These are phyloP conservation scores for Lolium multiflorum DNA, from an alignment of 176 grass and related monocot species.

Conservation along the genomic window DNA sequence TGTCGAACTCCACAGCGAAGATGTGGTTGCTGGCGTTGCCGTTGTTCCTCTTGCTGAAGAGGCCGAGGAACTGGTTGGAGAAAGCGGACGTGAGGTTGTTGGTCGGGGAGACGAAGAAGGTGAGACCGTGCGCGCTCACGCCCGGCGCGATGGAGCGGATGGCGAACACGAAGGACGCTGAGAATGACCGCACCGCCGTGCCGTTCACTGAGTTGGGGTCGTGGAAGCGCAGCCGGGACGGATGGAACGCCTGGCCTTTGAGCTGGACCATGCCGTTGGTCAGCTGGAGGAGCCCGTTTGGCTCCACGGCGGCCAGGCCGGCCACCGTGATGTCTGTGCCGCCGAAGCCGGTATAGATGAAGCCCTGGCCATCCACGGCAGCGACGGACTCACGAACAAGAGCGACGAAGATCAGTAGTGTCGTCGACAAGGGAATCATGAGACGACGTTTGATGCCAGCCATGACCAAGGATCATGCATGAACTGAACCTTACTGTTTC, in stretches of 20 bases:
- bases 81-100: not conserved
- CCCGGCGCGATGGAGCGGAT: not conserved
- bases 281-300: not conserved
- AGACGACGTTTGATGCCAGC: not conserved
- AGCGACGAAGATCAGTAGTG: not conserved
- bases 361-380: not conserved
- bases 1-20: constrained; percentile 29
- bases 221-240: not conserved
- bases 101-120: constrained; percentile 6
- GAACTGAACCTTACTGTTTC: not conserved
- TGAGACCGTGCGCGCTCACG: not conserved
- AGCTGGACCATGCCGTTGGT: not conserved
- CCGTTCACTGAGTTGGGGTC: not conserved
- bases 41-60: constrained; percentile 5
- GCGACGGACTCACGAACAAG: not conserved
- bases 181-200: constrained; percentile 26
- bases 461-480: not conserved
- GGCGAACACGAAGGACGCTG: not conserved
- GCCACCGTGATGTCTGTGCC: not conserved
- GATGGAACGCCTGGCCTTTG: constrained; percentile 28
- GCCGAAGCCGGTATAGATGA: constrained; percentile 22
- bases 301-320: not conserved
- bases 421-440: not conserved
- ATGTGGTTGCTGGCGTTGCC: constrained; percentile 33
- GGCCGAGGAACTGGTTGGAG: constrained; percentile 2